A percentile compares a stretch with the other conserved stretches of the same genome.
These are phyloP conservation scores for Excoecaria cochinchinensis DNA, from an alignment of 345 rosid species.

Conservation along the genomic window DNA sequence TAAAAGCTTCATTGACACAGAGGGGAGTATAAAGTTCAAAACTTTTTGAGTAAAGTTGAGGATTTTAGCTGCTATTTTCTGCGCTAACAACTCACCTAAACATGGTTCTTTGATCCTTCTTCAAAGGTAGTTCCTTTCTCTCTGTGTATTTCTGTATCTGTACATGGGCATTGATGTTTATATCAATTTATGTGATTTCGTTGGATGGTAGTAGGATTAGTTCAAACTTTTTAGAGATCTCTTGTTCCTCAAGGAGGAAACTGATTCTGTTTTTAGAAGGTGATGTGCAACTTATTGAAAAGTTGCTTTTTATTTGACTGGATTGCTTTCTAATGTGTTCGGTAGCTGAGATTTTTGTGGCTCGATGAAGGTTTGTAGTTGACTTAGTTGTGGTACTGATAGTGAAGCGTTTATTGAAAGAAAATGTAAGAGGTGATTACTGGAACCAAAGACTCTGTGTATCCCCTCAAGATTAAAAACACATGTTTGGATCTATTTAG, in stretches of 20 bases:
- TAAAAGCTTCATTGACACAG: too few relatives aligned
- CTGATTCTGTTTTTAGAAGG: background rate
- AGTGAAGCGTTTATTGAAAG: background rate
- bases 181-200: background rate
- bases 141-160: background rate
- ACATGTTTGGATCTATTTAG: background rate
- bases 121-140: background rate
- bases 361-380: background rate
- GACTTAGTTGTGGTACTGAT: background rate
- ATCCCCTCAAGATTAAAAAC: background rate
- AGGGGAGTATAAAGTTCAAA: background rate
- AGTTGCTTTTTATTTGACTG: background rate
- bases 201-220: background rate
- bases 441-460: background rate
- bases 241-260: background rate
- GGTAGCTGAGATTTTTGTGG: constrained; percentile 1
- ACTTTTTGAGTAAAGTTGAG: background rate
- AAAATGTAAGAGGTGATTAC: background rate
- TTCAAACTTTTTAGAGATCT: background rate
- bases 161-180: background rate
- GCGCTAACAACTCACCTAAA: background rate
- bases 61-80: background rate
- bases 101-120: background rate
- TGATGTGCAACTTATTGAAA: too few relatives aligned
- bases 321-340: constrained; percentile 7